phyloP scores from a whole-genome alignment of 306 rosid species.

The Glycyrrhiza uralensis region DNA sequence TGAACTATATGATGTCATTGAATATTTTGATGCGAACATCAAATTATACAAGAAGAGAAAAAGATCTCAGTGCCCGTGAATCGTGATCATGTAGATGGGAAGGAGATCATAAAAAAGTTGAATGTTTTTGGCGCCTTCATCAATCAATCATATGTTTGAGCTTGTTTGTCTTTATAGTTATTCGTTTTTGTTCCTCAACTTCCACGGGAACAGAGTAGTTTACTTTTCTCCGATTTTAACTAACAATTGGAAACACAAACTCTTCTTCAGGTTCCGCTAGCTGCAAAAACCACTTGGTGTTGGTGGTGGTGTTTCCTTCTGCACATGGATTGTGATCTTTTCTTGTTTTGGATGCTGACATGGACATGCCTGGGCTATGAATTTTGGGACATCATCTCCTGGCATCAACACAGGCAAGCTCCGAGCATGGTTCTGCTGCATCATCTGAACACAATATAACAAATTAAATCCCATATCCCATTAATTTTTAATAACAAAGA shows the following conservation, averaged over 20 bases:
- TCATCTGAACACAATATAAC: constrained; percentile 35
- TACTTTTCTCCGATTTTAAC: not conserved
- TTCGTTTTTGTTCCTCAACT: not conserved
- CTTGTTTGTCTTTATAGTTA: not conserved
- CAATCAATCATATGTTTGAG: too few species aligned
- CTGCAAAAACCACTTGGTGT: not conserved
- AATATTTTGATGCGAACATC: too few species aligned
- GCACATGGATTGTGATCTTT: constrained; percentile 37
- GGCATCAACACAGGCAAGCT: constrained; percentile 79
- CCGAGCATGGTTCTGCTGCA: constrained; percentile 13
- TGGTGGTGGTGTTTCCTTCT: too few species aligned
- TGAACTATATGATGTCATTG: too few species aligned
- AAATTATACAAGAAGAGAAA: too few species aligned
- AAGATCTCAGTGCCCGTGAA: too few species aligned
- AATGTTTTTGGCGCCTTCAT: too few species aligned
- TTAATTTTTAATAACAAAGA: not conserved
- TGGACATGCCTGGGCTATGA: constrained; percentile 67
- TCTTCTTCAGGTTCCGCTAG: not conserved
- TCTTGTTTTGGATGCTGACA: constrained; percentile 42
- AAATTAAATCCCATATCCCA: not conserved
- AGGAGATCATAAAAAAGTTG: too few species aligned
- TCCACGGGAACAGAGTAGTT: not conserved
- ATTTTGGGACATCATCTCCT: constrained; percentile 69
- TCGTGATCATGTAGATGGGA: too few species aligned
- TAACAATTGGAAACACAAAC: not conserved